Conservation (phyloP, 768 basidiomycete genomes). For the Panaeolus papilionaceus region DNA sequence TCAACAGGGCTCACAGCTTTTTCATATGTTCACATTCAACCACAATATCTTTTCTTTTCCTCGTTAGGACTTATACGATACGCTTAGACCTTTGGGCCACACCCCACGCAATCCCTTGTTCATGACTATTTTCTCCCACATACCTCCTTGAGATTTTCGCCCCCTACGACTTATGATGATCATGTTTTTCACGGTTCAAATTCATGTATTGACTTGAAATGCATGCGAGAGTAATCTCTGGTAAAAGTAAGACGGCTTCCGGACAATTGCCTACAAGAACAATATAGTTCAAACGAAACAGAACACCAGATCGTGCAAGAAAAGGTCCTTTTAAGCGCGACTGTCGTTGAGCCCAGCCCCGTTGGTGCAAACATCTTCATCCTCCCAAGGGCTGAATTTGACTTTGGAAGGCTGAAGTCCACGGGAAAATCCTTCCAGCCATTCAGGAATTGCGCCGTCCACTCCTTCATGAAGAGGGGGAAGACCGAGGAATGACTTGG, state of each 20-base stretch:
- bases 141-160: not conserved
- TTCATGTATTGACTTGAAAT: constrained; percentile 8
- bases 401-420: constrained; percentile 54
- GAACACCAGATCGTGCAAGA: constrained; percentile 3
- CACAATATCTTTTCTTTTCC: not conserved
- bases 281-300: constrained; percentile 1
- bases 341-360: not conserved
- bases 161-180: not conserved
- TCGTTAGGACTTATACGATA: not conserved
- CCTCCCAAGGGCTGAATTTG: constrained; percentile 86
- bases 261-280: constrained; percentile 9
- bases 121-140: constrained; percentile 11
- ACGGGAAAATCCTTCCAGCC: constrained; percentile 71
- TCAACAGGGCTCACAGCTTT: constrained; percentile 15
- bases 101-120: not conserved
- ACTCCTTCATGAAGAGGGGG: constrained; percentile 27
- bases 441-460: constrained; percentile 57
- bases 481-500: constrained; percentile 34
- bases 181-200: constrained; percentile 9
- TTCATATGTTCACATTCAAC: constrained; percentile 3
- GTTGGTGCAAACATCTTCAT: constrained; percentile 52
- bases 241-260: constrained; percentile 3
- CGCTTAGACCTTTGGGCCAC: constrained; percentile 18
- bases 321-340: not conserved
- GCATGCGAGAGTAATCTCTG: not conserved